Evolutionary conservation across 371 early-diverging fungal species (phyloP).

Genomic region (Rhizopus delemar): DNA sequence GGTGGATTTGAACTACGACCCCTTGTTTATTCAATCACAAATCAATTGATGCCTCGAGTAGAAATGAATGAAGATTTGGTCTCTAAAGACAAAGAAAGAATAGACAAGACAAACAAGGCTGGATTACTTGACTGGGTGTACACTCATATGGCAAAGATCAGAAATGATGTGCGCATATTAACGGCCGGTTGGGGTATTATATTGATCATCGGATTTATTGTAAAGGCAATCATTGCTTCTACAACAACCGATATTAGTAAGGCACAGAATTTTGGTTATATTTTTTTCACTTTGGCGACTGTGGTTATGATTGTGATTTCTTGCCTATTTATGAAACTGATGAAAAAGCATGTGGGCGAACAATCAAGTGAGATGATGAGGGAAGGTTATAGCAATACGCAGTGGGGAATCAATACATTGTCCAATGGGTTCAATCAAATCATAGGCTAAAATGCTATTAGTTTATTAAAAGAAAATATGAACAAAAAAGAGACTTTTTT

Average conservation of each 20-base stretch:
- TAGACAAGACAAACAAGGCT: conserved; percentile 9
- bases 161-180: conserved; percentile 42
- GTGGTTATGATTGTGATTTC: conserved; percentile 30
- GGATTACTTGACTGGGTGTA: conserved; percentile 24
- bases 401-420: conserved; percentile 37
- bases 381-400: conserved; percentile 27
- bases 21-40: conserved; percentile 37
- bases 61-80: conserved; percentile 20
- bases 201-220: conserved; percentile 37
- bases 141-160: conserved; percentile 30
- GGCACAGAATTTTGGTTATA: conserved; percentile 32
- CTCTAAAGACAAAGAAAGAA: conserved; percentile 20
- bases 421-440: conserved; percentile 36
- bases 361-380: conserved; percentile 18
- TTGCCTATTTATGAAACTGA: conserved; percentile 37
- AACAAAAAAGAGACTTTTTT: too few relatives aligned
- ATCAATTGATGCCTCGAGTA: conserved; percentile 48
- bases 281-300: conserved; percentile 36
- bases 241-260: conserved; percentile 30
- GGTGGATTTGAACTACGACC: conserved; percentile 41
- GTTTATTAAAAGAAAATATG: too few relatives aligned
- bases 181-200: conserved; percentile 46
- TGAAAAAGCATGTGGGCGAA: conserved; percentile 28
- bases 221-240: conserved; percentile 37
- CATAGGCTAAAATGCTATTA: background rate